Evolutionary conservation across 306 rosid genomes (phyloP).

Genomic region (Echinosophora koreensis): DNA sequence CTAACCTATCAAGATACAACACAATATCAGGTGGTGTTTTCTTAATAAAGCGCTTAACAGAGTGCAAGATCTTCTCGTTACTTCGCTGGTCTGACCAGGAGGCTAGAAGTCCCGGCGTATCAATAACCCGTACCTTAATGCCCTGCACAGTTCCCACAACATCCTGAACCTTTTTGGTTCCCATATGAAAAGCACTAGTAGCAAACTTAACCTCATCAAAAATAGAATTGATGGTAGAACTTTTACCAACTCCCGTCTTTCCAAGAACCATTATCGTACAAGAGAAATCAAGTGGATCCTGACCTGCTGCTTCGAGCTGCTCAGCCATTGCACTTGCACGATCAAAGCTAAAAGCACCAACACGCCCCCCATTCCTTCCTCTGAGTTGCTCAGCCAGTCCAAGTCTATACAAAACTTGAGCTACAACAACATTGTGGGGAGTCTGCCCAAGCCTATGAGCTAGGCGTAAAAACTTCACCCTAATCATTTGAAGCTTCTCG

Average conservation of each 20-base stretch:
- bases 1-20: conserved; percentile 92
- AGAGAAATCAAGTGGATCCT: conserved; percentile 93
- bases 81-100: conserved; percentile 88
- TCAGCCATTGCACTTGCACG: conserved; percentile 99
- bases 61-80: conserved; percentile 87
- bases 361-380: conserved; percentile 97
- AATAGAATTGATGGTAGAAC: conserved; percentile 97
- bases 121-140: conserved; percentile 91
- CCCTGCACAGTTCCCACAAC: conserved; percentile 97
- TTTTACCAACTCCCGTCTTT: conserved; percentile 97
- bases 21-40: conserved; percentile 97
- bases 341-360: conserved; percentile 97
- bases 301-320: conserved; percentile 96
- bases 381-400: conserved; percentile 97
- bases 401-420: conserved; percentile 95
- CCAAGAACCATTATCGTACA: conserved; percentile 98
- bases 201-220: conserved; percentile 89
- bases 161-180: conserved; percentile 97
- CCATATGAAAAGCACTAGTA: conserved; percentile 90
- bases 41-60: conserved; percentile 82
- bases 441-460: conserved; percentile 98
- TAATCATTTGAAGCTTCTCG: conserved; percentile 94
- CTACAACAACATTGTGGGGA: conserved; percentile 99
- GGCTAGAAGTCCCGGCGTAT: conserved; percentile 95
- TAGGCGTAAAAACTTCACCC: conserved; percentile 92